phyloP scores from a whole-genome alignment of 1,284 basidiomycete species.

The Cryptococcus sp. region DNA sequence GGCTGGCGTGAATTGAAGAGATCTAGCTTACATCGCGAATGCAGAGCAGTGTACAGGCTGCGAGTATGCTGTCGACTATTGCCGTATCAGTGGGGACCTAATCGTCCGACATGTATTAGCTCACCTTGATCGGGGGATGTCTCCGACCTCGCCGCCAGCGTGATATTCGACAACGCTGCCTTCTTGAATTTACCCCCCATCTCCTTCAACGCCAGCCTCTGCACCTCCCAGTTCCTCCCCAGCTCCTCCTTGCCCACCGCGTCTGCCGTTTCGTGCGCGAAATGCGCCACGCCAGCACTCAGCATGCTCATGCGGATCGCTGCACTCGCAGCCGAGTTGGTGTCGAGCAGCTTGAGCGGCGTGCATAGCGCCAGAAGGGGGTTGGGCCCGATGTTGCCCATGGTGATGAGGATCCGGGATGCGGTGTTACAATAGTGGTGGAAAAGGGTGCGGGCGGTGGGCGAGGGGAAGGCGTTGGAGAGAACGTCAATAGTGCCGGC shows the following conservation, averaged over 20 bases:
- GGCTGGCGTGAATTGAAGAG: neutral
- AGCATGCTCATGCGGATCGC: constrained; percentile 40
- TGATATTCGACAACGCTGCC: constrained; percentile 28
- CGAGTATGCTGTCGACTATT: constrained; percentile 30
- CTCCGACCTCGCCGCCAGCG: constrained; percentile 23
- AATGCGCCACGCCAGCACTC: constrained; percentile 28
- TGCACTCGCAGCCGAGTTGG: constrained; percentile 28
- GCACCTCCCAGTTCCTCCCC: constrained; percentile 13
- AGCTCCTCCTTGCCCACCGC: constrained; percentile 3
- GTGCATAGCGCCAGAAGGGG: constrained; percentile 33
- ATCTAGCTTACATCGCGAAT: constrained; percentile 29
- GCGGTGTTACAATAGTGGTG: constrained; percentile 35
- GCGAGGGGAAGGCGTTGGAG: constrained; percentile 35
- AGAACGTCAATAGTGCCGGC: constrained; percentile 23
- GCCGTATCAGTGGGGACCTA: neutral
- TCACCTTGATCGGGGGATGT: constrained; percentile 16
- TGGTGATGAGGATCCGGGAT: constrained; percentile 29
- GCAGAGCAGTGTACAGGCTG: constrained; percentile 34
- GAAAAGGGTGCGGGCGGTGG: constrained; percentile 30
- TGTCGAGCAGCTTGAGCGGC: constrained; percentile 32
- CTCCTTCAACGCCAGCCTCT: constrained; percentile 19
- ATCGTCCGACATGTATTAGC: neutral
- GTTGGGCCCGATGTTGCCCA: constrained; percentile 38
- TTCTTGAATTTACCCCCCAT: constrained; percentile 28
- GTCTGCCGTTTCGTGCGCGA: constrained; percentile 25